Conservation (phyloP, 371 early-diverging fungal species). For the Gilbertella persicaria region DNA sequence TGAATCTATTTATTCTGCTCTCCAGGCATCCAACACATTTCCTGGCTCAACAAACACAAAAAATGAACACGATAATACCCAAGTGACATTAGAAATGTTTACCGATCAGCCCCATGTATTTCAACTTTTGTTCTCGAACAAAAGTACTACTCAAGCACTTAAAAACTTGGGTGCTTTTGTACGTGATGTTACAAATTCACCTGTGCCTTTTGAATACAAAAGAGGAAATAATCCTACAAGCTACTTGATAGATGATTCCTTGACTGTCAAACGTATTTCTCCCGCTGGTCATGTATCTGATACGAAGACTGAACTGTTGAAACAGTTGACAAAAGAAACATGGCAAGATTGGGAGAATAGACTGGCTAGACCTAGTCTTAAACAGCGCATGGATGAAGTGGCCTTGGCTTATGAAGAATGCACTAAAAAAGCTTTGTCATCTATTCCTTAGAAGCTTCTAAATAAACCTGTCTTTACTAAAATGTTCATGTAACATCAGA, state of each 20-base stretch:
- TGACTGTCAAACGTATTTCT: slow-evolving; percentile 15
- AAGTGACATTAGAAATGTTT: slow-evolving; percentile 46
- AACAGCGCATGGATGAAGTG: slow-evolving; percentile 27
- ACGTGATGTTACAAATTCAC: slow-evolving; percentile 14
- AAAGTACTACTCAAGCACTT: slow-evolving; percentile 21
- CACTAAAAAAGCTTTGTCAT: no score
- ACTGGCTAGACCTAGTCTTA: slow-evolving; percentile 25
- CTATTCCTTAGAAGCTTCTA: no score
- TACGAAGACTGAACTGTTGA: slow-evolving; percentile 15
- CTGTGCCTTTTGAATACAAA: background rate
- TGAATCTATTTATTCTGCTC: slow-evolving; percentile 53
- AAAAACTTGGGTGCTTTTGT: slow-evolving; percentile 30
- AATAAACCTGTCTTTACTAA: no score
- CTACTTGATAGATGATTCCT: slow-evolving; percentile 10
- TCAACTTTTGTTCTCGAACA: slow-evolving; percentile 49
- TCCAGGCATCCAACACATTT: slow-evolving; percentile 32
- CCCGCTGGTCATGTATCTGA: slow-evolving; percentile 29
- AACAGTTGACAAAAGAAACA: slow-evolving; percentile 6
- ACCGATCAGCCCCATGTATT: slow-evolving; percentile 84
- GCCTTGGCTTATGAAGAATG: background rate
- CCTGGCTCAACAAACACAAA: slow-evolving; percentile 22
- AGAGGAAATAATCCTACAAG: slow-evolving; percentile 2
- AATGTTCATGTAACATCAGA: no score
- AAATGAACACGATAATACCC: slow-evolving; percentile 7
- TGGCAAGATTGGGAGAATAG: slow-evolving; percentile 34